Conservation (phyloP, 73 alveolate genomes). For the Tetrahymena thermophila region DNA sequence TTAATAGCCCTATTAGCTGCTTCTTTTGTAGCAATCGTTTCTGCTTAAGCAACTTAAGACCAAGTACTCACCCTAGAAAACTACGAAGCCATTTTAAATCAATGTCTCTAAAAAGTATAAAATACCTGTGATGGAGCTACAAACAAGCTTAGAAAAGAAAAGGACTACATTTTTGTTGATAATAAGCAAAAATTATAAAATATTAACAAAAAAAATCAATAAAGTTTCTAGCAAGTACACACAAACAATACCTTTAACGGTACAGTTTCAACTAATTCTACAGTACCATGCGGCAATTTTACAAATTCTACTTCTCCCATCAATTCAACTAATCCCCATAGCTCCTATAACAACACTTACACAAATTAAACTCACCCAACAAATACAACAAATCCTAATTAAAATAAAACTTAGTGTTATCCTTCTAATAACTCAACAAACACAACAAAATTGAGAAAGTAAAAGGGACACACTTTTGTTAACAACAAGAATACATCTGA, state of each 20-base stretch:
- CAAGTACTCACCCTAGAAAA: background rate
- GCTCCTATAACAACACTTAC: no score
- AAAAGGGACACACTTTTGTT: background rate
- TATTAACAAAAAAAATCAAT: no score
- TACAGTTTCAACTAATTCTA: no score
- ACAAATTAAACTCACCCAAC: no score
- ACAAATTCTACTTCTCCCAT: no score
- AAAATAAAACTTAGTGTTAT: no score
- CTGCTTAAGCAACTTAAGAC: background rate
- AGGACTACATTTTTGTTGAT: background rate
- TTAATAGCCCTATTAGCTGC: background rate
- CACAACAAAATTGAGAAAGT: background rate
- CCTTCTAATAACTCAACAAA: no score
- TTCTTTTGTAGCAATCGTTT: background rate
- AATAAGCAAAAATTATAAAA: background rate
- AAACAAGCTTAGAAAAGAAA: background rate
- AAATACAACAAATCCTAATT: no score
- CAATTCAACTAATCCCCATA: no score
- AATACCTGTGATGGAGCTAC: background rate
- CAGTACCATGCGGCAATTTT: no score
- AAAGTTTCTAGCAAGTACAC: no score
- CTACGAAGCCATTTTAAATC: background rate
- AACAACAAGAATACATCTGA: background rate
- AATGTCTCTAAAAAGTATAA: background rate
- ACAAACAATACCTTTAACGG: no score